A percentile compares a stretch with the other conserved stretches of the same genome.
Evolutionary conservation across 257 asterid species (phyloP).

Genomic region (Gardenia jasminoides): DNA sequence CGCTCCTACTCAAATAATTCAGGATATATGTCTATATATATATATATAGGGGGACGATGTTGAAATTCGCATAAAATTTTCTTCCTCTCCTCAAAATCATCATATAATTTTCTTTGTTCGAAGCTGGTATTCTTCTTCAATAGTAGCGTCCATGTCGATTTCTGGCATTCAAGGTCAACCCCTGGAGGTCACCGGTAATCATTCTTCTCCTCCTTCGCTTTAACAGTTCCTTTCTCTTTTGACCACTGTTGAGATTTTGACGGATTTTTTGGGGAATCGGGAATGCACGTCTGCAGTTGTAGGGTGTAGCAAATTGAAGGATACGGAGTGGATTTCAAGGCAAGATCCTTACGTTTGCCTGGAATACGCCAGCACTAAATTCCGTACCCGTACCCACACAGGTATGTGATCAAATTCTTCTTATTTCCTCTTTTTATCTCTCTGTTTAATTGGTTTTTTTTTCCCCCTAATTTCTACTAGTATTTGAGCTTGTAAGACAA

Average conservation of each 20-base stretch:
- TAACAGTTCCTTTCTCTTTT: background rate
- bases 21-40: background rate
- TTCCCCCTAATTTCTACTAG: no score
- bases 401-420: slow-evolving; percentile 29
- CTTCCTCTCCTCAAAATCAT: background rate
- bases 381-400: slow-evolving; percentile 89
- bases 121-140: background rate
- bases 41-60: background rate
- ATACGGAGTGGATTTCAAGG: slow-evolving; percentile 89
- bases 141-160: slow-evolving; percentile 52
- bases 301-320: slow-evolving; percentile 65
- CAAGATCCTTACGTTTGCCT: slow-evolving; percentile 95
- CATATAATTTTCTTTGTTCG: no score
- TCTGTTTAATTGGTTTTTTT: background rate
- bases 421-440: background rate
- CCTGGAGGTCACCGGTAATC: slow-evolving; percentile 80
- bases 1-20: background rate
- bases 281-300: slow-evolving; percentile 48
- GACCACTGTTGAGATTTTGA: background rate
- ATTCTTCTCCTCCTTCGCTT: background rate
- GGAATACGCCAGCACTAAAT: slow-evolving; percentile 70
- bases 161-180: slow-evolving; percentile 86
- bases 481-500: no score
- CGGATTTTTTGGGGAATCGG: slow-evolving; percentile 4
- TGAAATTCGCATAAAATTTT: background rate